Evolutionary conservation across 2,329 filamentous ascomycete species (phyloP), one percentile per base, ranked within the genome.

Genomic region (Paecilomyces dactylethromorphus): DNA sequence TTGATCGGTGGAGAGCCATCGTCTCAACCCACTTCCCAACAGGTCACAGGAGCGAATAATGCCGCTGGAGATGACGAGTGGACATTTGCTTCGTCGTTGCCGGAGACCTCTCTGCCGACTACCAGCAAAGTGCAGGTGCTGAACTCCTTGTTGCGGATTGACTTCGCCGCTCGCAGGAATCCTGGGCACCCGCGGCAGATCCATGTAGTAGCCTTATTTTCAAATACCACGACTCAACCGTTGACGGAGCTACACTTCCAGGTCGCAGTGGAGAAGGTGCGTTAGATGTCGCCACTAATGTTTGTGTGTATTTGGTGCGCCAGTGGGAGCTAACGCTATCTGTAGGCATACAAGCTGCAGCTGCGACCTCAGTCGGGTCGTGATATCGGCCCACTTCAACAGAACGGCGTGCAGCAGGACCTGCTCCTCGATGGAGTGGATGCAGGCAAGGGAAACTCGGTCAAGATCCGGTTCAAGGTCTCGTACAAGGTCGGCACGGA

Each of bases 381-480:
- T 59, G 82, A 83, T 26, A 83, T 99, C 54, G 79, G 83, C 18
- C 89, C 93, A 0, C 75, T 80, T 12, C 88, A 91, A 69, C 85
- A 87, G 71, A 84, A 84, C 67, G 92, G 92, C 29, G 87, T 99
- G 56, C 89, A 86, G 35, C 94, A 97, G 75, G 83, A 86, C 18
- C 91, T 97, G 62, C 80, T 87, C 53, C 80, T 97, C 26, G 86
- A 91, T 65, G 87, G 91, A 1, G 87, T 91, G 1, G 86, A 91
- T 66, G 78, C 77, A 62, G 81, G 85, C 51, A 90, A 88, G 69
- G 94, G 94, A 1, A 86, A 85, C 58, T 83, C 81, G n/a, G 87
- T 95, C 61, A 96, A 95, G 78, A 84, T 99, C 76, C 82, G 94
- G 62, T 99, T 92, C 90, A 90, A 91, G 67, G 86, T 90, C 26